Conservation (phyloP, 352 stramenopile species). For the Globisporangium okanoganense region DNA sequence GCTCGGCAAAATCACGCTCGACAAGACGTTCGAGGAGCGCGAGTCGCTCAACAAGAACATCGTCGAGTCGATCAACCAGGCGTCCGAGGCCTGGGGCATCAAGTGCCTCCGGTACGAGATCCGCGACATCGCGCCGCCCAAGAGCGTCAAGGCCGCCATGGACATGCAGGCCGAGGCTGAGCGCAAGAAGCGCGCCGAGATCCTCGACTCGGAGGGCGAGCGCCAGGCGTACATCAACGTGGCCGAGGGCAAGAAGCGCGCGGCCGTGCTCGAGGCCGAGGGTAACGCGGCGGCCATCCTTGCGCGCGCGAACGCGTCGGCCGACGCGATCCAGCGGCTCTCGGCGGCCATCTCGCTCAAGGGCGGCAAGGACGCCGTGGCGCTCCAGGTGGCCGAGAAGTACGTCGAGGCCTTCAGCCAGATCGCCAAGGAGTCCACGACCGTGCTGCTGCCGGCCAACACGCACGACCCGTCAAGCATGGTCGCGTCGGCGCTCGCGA, state of each 20-base stretch:
- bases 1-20: constrained; percentile 90
- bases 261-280: constrained; percentile 80
- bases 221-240: constrained; percentile 87
- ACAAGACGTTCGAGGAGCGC: constrained; percentile 93
- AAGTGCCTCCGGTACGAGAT: constrained; percentile 92
- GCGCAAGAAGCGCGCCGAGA: constrained; percentile 89
- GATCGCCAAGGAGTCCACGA: constrained; percentile 89
- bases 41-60: constrained; percentile 91
- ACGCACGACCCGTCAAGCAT: constrained; percentile 83
- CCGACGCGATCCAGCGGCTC: constrained; percentile 72
- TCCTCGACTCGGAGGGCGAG: constrained; percentile 89
- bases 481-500: constrained; percentile 86
- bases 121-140: constrained; percentile 84
- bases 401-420: constrained; percentile 91
- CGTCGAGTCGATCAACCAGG: constrained; percentile 90
- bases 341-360: constrained; percentile 61
- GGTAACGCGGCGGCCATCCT: constrained; percentile 84
- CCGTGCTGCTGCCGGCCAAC: constrained; percentile 77
- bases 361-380: constrained; percentile 77
- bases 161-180: constrained; percentile 92
- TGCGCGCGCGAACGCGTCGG: constrained; percentile 76
- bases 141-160: constrained; percentile 87
- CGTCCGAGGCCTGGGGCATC: constrained; percentile 87
- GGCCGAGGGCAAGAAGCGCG: constrained; percentile 88
- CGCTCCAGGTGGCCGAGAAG: constrained; percentile 88